Percentiles rank a stretch among this genome's conserved stretches.
phyloP scores from a whole-genome alignment of 2,329 filamentous ascomycete species.

The Karstenula rhodostoma region DNA sequence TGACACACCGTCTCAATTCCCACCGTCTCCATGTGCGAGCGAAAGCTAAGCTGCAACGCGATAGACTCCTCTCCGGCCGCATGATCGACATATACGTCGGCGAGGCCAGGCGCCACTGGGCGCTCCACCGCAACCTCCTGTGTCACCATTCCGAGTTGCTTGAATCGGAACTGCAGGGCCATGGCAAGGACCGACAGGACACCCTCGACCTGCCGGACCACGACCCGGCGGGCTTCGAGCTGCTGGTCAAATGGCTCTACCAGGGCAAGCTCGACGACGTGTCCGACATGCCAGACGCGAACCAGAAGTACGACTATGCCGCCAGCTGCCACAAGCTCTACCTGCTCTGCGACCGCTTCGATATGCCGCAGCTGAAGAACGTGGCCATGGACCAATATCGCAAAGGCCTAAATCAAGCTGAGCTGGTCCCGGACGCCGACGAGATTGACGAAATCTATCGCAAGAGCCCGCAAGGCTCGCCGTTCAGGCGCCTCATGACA shows the following conservation, averaged over 20 bases:
- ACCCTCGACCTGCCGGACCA: slow-evolving; percentile 59
- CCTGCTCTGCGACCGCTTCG: slow-evolving; percentile 60
- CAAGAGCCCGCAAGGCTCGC: slow-evolving; percentile 53
- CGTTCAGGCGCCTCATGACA: slow-evolving; percentile 60
- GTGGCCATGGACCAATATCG: slow-evolving; percentile 64
- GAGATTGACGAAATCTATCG: slow-evolving; percentile 64
- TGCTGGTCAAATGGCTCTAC: slow-evolving; percentile 65
- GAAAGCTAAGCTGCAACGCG: slow-evolving; percentile 56
- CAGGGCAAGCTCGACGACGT: slow-evolving; percentile 62
- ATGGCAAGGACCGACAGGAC: slow-evolving; percentile 48
- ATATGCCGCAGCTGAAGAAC: slow-evolving; percentile 61
- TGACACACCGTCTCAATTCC: slow-evolving; percentile 48
- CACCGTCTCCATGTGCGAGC: slow-evolving; percentile 49
- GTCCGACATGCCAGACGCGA: slow-evolving; percentile 53
- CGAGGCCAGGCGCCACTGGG: slow-evolving; percentile 57
- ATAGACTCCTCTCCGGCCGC: slow-evolving; percentile 62
- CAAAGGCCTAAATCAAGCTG: slow-evolving; percentile 57
- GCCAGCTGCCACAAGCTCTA: slow-evolving; percentile 63
- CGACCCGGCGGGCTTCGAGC: slow-evolving; percentile 61
- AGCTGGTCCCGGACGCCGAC: slow-evolving; percentile 62
- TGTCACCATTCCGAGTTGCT: slow-evolving; percentile 61
- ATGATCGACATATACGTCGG: slow-evolving; percentile 63
- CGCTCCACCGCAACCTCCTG: slow-evolving; percentile 61
- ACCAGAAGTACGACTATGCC: slow-evolving; percentile 63
- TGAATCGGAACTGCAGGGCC: slow-evolving; percentile 49